phyloP scores from a whole-genome alignment of 2,329 filamentous ascomycete genomes.

The Nemania diffusa region DNA sequence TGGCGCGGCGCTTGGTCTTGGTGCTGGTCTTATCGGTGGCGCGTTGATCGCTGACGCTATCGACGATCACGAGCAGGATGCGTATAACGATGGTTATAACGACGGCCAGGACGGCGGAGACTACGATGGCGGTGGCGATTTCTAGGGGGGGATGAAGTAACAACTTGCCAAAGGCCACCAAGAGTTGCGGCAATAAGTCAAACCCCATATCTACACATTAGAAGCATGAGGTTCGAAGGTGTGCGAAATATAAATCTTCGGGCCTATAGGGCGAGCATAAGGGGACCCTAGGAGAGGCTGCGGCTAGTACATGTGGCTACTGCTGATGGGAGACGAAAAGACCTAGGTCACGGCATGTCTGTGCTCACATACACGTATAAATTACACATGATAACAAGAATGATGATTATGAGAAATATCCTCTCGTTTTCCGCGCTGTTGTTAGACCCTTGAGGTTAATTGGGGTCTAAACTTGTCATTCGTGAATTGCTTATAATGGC shows the following conservation, averaged over 20 bases:
- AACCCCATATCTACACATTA: background rate
- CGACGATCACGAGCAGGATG: conserved; percentile 68
- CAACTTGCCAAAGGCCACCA: background rate
- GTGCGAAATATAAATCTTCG: background rate
- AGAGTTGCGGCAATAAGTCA: background rate
- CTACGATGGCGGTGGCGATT: conserved; percentile 52
- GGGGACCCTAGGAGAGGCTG: background rate
- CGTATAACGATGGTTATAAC: conserved; percentile 64
- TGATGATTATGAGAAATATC: background rate
- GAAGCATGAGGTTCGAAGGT: background rate
- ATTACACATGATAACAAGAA: background rate
- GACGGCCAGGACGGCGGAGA: conserved; percentile 51
- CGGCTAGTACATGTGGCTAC: background rate
- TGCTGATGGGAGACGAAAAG: background rate
- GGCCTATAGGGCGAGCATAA: background rate
- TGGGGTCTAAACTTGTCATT: background rate
- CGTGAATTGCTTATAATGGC: too few relatives aligned
- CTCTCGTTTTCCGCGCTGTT: background rate
- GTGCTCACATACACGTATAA: conserved; percentile 3
- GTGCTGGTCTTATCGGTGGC: conserved; percentile 84
- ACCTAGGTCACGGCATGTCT: background rate
- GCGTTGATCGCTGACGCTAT: conserved; percentile 75
- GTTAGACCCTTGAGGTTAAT: background rate
- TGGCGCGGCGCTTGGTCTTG: conserved; percentile 80
- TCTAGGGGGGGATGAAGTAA: conserved; percentile 42